These are phyloP conservation scores for Phoenix roebelenii DNA, from an alignment of 176 grass and related monocot genomes.

Conservation along the genomic window DNA sequence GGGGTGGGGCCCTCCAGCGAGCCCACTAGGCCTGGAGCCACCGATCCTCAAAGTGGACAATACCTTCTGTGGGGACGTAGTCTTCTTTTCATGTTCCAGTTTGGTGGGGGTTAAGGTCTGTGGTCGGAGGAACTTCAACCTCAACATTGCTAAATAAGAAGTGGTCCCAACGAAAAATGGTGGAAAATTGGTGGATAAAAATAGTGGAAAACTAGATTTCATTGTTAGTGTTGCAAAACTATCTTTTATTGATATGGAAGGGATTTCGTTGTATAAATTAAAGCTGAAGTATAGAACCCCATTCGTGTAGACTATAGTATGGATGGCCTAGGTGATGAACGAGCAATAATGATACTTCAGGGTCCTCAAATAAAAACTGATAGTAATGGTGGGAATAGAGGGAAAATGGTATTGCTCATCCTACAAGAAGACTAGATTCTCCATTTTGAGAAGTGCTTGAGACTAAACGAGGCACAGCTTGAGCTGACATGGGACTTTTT, in stretches of 20 bases:
- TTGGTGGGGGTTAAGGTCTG: too few relatives aligned
- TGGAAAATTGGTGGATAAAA: constrained; percentile 21
- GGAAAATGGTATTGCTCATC: constrained; percentile 39
- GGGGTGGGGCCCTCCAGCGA: too few relatives aligned
- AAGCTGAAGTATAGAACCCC: constrained; percentile 52
- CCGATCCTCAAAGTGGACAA: too few relatives aligned
- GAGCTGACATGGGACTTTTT: background rate
- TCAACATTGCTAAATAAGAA: too few relatives aligned
- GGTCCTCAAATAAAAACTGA: background rate
- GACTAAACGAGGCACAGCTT: constrained; percentile 20
- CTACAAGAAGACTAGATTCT: constrained; percentile 46
- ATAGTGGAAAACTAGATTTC: constrained; percentile 31
- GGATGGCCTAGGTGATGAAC: constrained; percentile 59
- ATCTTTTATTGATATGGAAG: constrained; percentile 80
- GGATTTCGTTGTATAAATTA: constrained; percentile 51
- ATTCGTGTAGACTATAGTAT: constrained; percentile 50
- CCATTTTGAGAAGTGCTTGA: constrained; percentile 32
- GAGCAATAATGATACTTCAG: constrained; percentile 56
- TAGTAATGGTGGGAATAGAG: constrained; percentile 17
- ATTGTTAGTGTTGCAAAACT: constrained; percentile 57
- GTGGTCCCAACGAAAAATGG: constrained; percentile 42
- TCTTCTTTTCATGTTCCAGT: too few relatives aligned
- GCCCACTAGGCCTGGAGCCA: too few relatives aligned
- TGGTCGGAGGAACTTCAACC: too few relatives aligned
- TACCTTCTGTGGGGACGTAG: too few relatives aligned